Evolutionary conservation across 768 basidiomycete genomes (phyloP).

Genomic region (Auriscalpium microsporum): DNA sequence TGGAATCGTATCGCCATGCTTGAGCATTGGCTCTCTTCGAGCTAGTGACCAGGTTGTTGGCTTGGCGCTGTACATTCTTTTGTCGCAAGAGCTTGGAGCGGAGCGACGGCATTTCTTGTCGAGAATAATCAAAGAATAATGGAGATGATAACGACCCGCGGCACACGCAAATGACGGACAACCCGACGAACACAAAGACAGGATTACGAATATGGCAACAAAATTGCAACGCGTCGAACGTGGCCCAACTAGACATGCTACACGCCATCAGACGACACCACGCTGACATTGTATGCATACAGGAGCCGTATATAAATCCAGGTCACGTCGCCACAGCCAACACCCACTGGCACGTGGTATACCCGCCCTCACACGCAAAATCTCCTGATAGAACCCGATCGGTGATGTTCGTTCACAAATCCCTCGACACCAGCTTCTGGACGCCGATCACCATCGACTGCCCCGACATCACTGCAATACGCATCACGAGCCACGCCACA

Average conservation of each 20-base stretch:
- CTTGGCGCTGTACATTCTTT: too few species aligned
- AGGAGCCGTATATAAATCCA: constrained; percentile 30
- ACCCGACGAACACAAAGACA: too few species aligned
- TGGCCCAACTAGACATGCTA: constrained; percentile 13
- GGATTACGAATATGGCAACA: constrained; percentile 5
- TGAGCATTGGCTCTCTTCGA: too few species aligned
- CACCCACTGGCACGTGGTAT: constrained; percentile 14
- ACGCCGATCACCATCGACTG: neutral
- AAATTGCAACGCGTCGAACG: constrained; percentile 22
- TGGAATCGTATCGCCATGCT: too few species aligned
- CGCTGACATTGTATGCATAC: constrained; percentile 28
- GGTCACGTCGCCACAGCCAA: constrained; percentile 11
- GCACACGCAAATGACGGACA: too few species aligned
- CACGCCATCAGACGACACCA: constrained; percentile 2
- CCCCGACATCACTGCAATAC: constrained; percentile 24
- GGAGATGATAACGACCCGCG: too few species aligned
- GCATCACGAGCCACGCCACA: constrained; percentile 12
- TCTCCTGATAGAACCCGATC: constrained; percentile 1
- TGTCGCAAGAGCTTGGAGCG: too few species aligned
- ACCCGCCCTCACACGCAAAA: constrained; percentile 18
- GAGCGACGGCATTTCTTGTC: too few species aligned
- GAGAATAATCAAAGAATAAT: too few species aligned
- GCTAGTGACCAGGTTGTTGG: too few species aligned
- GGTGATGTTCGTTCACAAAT: constrained; percentile 9
- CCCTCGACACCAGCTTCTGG: constrained; percentile 9